Conservation (phyloP, 1,284 basidiomycete genomes). For the Papiliotrema nemorosa region DNA sequence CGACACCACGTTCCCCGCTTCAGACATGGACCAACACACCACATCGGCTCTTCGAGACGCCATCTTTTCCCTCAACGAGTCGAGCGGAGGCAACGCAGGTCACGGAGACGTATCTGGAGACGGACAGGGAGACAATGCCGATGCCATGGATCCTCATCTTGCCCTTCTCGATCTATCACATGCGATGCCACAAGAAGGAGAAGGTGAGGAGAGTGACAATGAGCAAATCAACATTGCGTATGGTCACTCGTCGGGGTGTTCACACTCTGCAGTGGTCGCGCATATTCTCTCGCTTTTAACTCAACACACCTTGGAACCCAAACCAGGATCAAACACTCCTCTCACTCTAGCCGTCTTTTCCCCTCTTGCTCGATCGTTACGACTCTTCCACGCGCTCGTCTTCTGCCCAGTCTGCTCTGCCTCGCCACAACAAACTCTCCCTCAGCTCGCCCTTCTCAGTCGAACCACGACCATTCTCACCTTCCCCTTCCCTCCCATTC, state of each 20-base stretch:
- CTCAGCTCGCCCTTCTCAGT: slow-evolving; percentile 47
- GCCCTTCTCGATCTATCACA: slow-evolving; percentile 43
- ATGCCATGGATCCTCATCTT: slow-evolving; percentile 40
- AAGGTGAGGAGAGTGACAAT: slow-evolving; percentile 17
- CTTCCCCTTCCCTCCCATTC: slow-evolving; percentile 40
- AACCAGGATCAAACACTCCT: slow-evolving; percentile 43
- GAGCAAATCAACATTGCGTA: slow-evolving; percentile 21
- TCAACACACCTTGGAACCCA: slow-evolving; percentile 42
- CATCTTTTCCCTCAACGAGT: slow-evolving; percentile 48
- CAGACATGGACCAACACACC: slow-evolving; percentile 48
- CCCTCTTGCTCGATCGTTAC: slow-evolving; percentile 39
- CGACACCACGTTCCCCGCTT: slow-evolving; percentile 27
- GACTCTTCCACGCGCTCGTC: slow-evolving; percentile 40
- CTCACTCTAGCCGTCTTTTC: slow-evolving; percentile 39
- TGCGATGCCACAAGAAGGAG: slow-evolving; percentile 31
- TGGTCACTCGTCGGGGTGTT: slow-evolving; percentile 21
- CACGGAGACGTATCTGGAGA: slow-evolving; percentile 21
- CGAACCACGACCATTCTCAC: slow-evolving; percentile 47
- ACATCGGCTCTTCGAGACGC: slow-evolving; percentile 47
- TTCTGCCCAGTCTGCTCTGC: slow-evolving; percentile 35
- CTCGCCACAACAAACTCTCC: slow-evolving; percentile 46
- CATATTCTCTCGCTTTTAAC: slow-evolving; percentile 40
- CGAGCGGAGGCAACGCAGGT: slow-evolving; percentile 17
- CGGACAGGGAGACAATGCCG: slow-evolving; percentile 20
- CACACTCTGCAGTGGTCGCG: slow-evolving; percentile 38